Evolutionary conservation across 1,139 yeast species (phyloP).

Genomic region (Saccharomyces uvarum): DNA sequence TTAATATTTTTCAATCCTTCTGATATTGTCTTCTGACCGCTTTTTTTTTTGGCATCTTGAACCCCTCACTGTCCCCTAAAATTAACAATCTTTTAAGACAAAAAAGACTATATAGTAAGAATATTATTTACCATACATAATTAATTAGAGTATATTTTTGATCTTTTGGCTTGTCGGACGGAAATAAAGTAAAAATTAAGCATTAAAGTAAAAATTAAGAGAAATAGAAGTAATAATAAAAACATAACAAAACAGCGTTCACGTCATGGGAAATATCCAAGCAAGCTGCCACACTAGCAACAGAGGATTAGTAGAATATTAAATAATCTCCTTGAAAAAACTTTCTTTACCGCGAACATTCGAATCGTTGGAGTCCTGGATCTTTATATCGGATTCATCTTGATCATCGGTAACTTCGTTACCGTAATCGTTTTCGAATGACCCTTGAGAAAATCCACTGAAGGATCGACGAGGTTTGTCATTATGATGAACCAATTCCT

Average conservation of each 20-base stretch:
- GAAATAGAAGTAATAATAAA: not conserved
- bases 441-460: conserved; percentile 19
- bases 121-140: too few species aligned
- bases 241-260: not conserved
- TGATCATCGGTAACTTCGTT: not conserved
- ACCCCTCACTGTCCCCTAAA: too few species aligned
- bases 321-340: not conserved
- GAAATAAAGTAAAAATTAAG: too few species aligned
- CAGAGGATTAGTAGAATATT: not conserved
- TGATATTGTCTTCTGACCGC: too few species aligned
- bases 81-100: too few species aligned
- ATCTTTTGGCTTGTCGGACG: too few species aligned
- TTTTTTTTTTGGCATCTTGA: too few species aligned
- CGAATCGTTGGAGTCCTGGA: not conserved
- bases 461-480: conserved; percentile 16
- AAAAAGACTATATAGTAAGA: too few species aligned
- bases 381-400: not conserved
- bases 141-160: too few species aligned
- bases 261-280: not conserved
- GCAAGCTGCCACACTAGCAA: not conserved
- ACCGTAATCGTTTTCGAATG: conserved; percentile 4
- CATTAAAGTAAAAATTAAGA: not conserved
- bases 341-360: not conserved
- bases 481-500: not conserved
- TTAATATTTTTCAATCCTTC: too few species aligned